Evolutionary conservation across 306 rosid species (phyloP), one percentile per base, ranked within the genome.

Genomic region (Urtica urens): DNA sequence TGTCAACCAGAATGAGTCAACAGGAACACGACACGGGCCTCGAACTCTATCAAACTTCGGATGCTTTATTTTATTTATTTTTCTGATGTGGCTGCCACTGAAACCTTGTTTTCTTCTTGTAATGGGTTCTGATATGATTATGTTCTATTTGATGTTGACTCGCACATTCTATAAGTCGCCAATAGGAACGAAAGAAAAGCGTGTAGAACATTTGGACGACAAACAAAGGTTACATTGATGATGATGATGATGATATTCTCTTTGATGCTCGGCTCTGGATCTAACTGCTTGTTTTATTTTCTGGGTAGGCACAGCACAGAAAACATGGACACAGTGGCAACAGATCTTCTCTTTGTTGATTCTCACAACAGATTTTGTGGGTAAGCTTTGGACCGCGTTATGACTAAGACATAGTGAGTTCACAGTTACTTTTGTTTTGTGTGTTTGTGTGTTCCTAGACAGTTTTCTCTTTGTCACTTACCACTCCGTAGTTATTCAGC

Each of bases 391-490:
- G 39, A 18, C 55, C 39, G 2, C 55, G 25, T 0, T 34, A 34
- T 34, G 39, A 34, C n/a, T 34, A n/a, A n/a, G n/a, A n/a, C n/a
- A 10, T 34, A 33, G 10, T 12, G 7, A 10, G 10, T 34, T 17
- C 6, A 48, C 16, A 9, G 18, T 3, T 42, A 42, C 21, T 0
- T 25, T 25, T n/a, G 33, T 22, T 18, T 48, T 48, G 29, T 16
- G 33, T 3, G 29, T 49, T 31, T 17, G 16, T 49, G 14, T 18
- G 21, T 49, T 3, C 40, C 6, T 16, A 49, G 14, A 49, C 55
- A 29, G 21, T 7, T 46, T 1, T 8, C 40, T 31, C 41, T 29
- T 50, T 50, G 55, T 50, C 55, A 50, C 25, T n/a, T 50, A 50
- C 15, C 26, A 18, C 17, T 30, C 13, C 22, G 55, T 31, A 30